A percentile compares a stretch with the other conserved stretches of the same genome.
phyloP scores from a whole-genome alignment of 495 filamentous ascomycete species.

The Aspergillus funiculosus region DNA sequence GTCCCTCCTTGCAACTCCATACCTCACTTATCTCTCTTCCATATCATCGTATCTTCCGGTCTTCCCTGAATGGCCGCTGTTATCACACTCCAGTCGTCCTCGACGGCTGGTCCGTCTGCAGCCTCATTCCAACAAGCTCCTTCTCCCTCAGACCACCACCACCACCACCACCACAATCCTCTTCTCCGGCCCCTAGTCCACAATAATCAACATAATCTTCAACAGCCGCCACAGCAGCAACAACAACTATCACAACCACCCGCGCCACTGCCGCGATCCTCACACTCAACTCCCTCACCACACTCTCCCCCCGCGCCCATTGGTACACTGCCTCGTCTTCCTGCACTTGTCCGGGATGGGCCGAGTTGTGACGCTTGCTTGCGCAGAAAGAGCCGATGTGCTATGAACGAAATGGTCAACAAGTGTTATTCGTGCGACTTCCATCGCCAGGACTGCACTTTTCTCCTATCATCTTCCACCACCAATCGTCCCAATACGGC shows the following conservation, averaged over 20 bases:
- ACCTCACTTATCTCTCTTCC: not conserved
- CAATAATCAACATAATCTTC: slow-evolving; percentile 14
- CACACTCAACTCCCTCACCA: slow-evolving; percentile 27
- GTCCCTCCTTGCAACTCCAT: no score
- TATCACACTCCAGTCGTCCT: slow-evolving; percentile 43
- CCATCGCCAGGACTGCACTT: slow-evolving; percentile 51
- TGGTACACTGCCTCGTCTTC: slow-evolving; percentile 24
- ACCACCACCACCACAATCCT: no score
- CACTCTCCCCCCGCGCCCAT: slow-evolving; percentile 23
- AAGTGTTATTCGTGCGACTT: slow-evolving; percentile 51
- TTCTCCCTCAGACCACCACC: slow-evolving; percentile 23
- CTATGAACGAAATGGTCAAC: slow-evolving; percentile 61
- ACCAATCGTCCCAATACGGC: slow-evolving; percentile 20
- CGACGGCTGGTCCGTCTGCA: slow-evolving; percentile 24
- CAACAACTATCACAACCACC: slow-evolving; percentile 14
- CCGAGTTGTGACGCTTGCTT: slow-evolving; percentile 73
- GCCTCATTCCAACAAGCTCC: slow-evolving; percentile 27
- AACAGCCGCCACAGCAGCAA: slow-evolving; percentile 24
- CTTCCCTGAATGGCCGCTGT: slow-evolving; percentile 36
- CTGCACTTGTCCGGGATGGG: slow-evolving; percentile 40
- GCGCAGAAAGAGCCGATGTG: slow-evolving; percentile 80
- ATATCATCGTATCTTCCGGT: slow-evolving; percentile 7
- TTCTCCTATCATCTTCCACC: slow-evolving; percentile 28
- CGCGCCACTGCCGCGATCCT: no score
- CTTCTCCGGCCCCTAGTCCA: slow-evolving; percentile 26